Base-by-base conservation (phyloP, 371 early-diverging fungal species). In the Syncephalastrum racemosum region DNA sequence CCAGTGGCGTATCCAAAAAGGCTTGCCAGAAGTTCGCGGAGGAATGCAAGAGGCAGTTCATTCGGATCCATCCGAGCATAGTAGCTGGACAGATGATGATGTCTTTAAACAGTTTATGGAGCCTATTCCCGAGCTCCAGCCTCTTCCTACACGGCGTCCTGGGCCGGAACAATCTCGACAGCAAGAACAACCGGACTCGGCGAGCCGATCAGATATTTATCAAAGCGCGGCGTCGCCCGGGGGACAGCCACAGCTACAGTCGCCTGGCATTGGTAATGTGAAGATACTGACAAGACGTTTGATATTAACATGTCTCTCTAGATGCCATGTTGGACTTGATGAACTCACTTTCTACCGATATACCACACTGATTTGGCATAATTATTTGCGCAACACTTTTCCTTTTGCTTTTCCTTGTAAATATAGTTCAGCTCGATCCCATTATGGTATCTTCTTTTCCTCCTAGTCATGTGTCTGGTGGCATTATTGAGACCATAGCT, bases 1-100 rank as follows among this genome's bases (percentile, higher is more conserved):
- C 41, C 59, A 55, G 6, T 79, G 80, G 80, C 58, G 75, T 50
- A 46, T 61, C 18, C 5, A 60, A 1, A 72, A 74, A 39, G 73
- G 74, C 6, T 54, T 74, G 13, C 68, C 70, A n/a, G 72, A 70
- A 2, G 59, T 71, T 31, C 48, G 54, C 4, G 39, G 43, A 1
- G 50, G 56, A 14, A 48, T 53, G 31, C 31, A 64, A 14, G 54
- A 54, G 19, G 19, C n/a, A 0, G 40, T 36, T 0, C n/a, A 10
- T 22, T 23, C 50, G 8, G 50, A n/a, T 10, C n/a, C 50, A 6
- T 20, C 49, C n/a, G 39, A 50, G 5, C 31, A 15, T 42, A 19
- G 22, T 16, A 41, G 22, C 24, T 59, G 59, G 59, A 22, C 46
- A 10, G 62, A 62, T 27, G 62, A 61, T 4, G 12, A 31, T 10